Percentiles rank a stretch among this genome's conserved stretches.
Evolutionary conservation across 306 rosid genomes (phyloP).

Genomic region (Arachis hypogaea): DNA sequence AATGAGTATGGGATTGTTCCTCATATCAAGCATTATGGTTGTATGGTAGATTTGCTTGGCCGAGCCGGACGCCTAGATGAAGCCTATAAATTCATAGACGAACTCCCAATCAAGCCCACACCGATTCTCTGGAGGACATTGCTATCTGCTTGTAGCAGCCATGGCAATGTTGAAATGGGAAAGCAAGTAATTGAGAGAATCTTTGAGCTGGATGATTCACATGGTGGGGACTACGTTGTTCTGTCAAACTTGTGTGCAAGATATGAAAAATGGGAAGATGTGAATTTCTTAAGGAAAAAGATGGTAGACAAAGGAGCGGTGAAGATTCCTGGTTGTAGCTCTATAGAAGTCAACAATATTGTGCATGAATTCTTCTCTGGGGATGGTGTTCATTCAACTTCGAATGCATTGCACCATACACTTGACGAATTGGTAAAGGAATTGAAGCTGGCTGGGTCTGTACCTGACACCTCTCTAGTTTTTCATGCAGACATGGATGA

Average conservation of each 20-base stretch:
- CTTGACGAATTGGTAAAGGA: conserved; percentile 73
- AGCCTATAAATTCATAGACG: conserved; percentile 72
- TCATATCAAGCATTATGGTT: conserved; percentile 78
- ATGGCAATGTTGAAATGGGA: conserved; percentile 74
- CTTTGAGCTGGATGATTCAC: conserved; percentile 73
- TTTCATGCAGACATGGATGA: conserved; percentile 69
- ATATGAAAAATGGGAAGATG: conserved; percentile 83
- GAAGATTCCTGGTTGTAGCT: conserved; percentile 86
- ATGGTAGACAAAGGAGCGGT: conserved; percentile 71
- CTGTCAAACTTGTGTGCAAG: conserved; percentile 77
- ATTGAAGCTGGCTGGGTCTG: conserved; percentile 74
- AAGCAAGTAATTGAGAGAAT: conserved; percentile 59
- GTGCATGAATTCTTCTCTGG: conserved; percentile 90
- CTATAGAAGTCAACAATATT: conserved; percentile 79
- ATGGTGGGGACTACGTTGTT: conserved; percentile 88
- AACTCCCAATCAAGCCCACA: conserved; percentile 63
- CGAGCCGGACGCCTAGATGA: conserved; percentile 73
- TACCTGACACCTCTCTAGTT: conserved; percentile 75
- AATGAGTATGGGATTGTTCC: conserved; percentile 64
- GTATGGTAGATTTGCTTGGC: conserved; percentile 88
- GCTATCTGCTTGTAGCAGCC: conserved; percentile 73
- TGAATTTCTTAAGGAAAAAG: conserved; percentile 64
- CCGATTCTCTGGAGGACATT: conserved; percentile 84
- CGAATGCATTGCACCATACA: conserved; percentile 56
- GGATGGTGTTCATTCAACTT: conserved; percentile 59